Evolutionary conservation across 441 rosid species (phyloP), one percentile per base, ranked within the genome.

Genomic region (Oxalis stricta): DNA sequence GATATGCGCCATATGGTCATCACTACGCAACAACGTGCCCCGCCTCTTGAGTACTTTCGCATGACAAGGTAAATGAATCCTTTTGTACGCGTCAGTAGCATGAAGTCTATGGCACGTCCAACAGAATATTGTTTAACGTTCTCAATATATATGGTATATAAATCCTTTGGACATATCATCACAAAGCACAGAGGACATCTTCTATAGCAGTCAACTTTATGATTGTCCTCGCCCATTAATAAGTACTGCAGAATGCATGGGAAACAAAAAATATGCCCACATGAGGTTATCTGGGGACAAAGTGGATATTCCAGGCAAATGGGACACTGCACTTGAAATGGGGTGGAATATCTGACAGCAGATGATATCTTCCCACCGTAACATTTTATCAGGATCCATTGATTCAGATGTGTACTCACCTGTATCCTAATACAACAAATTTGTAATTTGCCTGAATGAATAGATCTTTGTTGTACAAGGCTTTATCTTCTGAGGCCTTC

Each of bases 381-480:
- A 69, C 73, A 60, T 81, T 53, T 81, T 91, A 69, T 91, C 96
- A 2, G 99, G 99, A 70, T 86, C 87, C 93, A 81, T 64, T 6
- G 67, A 56, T 37, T 79, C 96, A 35, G 82, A 72, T 19, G 72
- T 28, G 53, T 81, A 69, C 38, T 70, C 65, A 39, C 82, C 95
- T 0, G 89, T 76, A 52, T 86, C n/a, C 85, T 50, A 91, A 65
- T 53, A 86, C 68, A 67, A 91, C 88, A 66, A 91, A 91, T 75
- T 81, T 91, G 77, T 75, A 91, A 68, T 91, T 91, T 18, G 99
- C 99, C 66, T 91, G 82, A 56, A 91, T 87, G 68, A 91, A 91
- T 55, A 91, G 50, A 62, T 86, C 99, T 59, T 68, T 91, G 65
- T 81, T 86, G 50, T 82, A 91, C n/a, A n/a, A 34, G 99, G 93